Conservation (phyloP, 306 rosid species). For the Quercus dentata region DNA sequence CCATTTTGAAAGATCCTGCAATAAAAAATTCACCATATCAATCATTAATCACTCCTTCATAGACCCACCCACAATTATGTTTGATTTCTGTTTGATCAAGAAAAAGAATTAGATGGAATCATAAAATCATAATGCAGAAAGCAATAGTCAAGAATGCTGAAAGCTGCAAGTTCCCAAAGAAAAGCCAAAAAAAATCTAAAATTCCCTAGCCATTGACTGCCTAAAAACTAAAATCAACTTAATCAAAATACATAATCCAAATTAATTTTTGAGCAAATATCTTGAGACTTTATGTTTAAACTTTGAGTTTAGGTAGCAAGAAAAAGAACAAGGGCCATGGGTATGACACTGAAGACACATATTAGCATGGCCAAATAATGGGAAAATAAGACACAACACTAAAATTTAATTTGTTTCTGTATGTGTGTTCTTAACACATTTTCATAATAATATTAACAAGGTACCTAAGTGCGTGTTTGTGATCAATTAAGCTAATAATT, state of each 20-base stretch:
- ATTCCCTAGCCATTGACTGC: not conserved
- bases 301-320: not conserved
- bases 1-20: constrained; percentile 81
- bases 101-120: constrained; percentile 13
- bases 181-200: not conserved
- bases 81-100: constrained; percentile 26
- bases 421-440: not conserved
- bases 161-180: not conserved
- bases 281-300: not conserved
- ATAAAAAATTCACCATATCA: constrained; percentile 94
- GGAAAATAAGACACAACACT: not conserved
- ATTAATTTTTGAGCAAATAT: not conserved
- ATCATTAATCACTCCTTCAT: constrained; percentile 94
- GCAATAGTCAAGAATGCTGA: not conserved
- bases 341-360: not conserved
- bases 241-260: not conserved
- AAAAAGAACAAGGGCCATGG: not conserved
- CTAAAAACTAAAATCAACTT: not conserved
- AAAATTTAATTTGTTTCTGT: not conserved
- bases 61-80: constrained; percentile 55
- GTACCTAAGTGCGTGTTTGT: not conserved
- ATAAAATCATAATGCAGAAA: not conserved
- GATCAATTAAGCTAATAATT: not conserved
- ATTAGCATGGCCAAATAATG: not conserved
- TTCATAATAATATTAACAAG: not conserved